Conservation (phyloP, 2,329 filamentous ascomycete genomes). For the Penicillium sp. region DNA sequence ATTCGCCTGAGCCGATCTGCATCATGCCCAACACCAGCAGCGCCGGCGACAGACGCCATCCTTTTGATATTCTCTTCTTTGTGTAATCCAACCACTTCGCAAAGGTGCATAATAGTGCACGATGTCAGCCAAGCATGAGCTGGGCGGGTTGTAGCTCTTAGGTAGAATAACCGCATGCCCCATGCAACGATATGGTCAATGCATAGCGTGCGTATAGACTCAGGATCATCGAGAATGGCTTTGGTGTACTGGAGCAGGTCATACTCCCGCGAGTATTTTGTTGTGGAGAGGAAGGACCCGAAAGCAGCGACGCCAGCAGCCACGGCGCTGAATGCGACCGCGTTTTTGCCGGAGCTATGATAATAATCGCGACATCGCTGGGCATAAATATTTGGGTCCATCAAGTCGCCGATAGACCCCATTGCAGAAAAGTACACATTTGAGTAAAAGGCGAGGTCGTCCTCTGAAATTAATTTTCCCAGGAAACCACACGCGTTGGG, state of each 20-base stretch:
- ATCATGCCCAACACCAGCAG: conserved; percentile 29
- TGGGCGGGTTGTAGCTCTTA: conserved; percentile 34
- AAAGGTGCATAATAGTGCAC: conserved; percentile 34
- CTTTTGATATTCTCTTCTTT: conserved; percentile 32
- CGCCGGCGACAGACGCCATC: conserved; percentile 26
- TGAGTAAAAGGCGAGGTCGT: conserved; percentile 27
- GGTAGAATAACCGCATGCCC: conserved; percentile 32
- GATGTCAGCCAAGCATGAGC: conserved; percentile 36
- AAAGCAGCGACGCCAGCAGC: conserved; percentile 32
- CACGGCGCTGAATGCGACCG: conserved; percentile 27
- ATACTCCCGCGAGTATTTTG: conserved; percentile 26
- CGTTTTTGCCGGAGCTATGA: conserved; percentile 12
- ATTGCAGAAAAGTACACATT: conserved; percentile 25
- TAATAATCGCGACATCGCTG: conserved; percentile 34
- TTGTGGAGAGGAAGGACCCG: conserved; percentile 32
- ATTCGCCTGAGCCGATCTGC: conserved; percentile 33
- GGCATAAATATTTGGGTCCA: conserved; percentile 28
- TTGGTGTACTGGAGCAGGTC: conserved; percentile 35
- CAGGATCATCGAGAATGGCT: conserved; percentile 34
- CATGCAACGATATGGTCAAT: conserved; percentile 34
- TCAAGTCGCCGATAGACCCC: conserved; percentile 23
- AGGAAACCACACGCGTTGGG: conserved; percentile 26
- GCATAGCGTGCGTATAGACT: conserved; percentile 26
- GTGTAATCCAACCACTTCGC: conserved; percentile 30
- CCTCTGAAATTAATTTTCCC: conserved; percentile 26